These are phyloP conservation scores for Ophiostoma novo-ulmi DNA, from an alignment of 2,329 filamentous ascomycete genomes.

Conservation along the genomic window DNA sequence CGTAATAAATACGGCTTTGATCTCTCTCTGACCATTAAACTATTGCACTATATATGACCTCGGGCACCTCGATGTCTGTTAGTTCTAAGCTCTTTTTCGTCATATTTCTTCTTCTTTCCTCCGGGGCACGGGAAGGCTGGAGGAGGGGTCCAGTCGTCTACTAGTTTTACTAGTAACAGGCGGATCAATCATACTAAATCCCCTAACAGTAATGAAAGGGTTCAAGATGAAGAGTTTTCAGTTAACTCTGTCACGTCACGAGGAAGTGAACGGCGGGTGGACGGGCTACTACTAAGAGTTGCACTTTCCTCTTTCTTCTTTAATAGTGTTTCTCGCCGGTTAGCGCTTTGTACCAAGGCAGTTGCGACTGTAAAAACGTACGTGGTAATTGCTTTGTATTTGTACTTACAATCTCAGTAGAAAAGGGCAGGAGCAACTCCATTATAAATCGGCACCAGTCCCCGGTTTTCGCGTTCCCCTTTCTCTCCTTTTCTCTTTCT, in stretches of 20 bases:
- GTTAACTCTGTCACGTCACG: background rate
- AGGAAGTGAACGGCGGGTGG: background rate
- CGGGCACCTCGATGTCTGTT: background rate
- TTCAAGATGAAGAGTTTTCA: constrained; percentile 5
- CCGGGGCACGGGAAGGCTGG: background rate
- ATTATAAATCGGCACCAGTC: constrained; percentile 9
- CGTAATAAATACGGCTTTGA: background rate
- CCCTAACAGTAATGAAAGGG: background rate
- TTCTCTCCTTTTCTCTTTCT: background rate
- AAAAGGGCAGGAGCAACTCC: background rate
- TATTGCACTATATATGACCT: background rate
- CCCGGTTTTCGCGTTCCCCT: constrained; percentile 9
- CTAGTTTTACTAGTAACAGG: background rate
- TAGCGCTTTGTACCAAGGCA: background rate
- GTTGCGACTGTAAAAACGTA: background rate
- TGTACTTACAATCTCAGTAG: background rate
- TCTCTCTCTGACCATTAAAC: background rate
- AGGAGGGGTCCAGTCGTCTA: background rate
- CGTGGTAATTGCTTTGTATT: background rate
- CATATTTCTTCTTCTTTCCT: constrained; percentile 1
- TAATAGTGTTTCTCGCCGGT: background rate
- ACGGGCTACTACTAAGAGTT: background rate
- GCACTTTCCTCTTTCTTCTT: background rate
- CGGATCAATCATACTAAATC: background rate
- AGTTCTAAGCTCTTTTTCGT: background rate